phyloP scores from a whole-genome alignment of 208 protist species.

The Leishmania guyanensis region DNA sequence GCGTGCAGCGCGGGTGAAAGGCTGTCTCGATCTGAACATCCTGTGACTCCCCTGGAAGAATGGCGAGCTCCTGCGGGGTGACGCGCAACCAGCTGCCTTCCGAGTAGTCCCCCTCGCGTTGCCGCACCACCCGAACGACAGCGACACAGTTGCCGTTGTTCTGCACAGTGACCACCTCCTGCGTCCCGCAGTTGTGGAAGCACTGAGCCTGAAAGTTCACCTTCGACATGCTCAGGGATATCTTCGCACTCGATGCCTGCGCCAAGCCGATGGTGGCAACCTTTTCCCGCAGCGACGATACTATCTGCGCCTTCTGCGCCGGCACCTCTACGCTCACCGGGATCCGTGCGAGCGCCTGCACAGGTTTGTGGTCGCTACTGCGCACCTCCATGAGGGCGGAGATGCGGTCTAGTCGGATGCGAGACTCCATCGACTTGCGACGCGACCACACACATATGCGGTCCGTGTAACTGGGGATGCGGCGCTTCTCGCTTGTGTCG shows the following conservation, averaged over 20 bases:
- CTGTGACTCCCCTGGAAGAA: conserved; percentile 73
- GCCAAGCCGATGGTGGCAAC: conserved; percentile 48
- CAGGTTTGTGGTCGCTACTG: conserved; percentile 88
- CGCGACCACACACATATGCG: conserved; percentile 76
- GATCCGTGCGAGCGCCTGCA: conserved; percentile 60
- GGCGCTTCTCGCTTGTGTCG: conserved; percentile 92
- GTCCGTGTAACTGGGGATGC: conserved; percentile 91
- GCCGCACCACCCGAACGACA: conserved; percentile 64
- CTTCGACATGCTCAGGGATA: conserved; percentile 29
- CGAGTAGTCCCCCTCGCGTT: conserved; percentile 37
- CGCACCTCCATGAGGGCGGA: conserved; percentile 52
- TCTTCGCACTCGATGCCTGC: conserved; percentile 48
- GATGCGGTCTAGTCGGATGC: conserved; percentile 49
- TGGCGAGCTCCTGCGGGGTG: conserved; percentile 52
- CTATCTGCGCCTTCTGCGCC: conserved; percentile 54
- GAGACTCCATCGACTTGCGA: conserved; percentile 38
- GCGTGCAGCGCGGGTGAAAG: conserved; percentile 61
- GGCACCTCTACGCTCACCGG: conserved; percentile 72
- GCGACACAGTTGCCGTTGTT: conserved; percentile 80
- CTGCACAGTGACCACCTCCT: conserved; percentile 43
- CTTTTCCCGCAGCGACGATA: conserved; percentile 46
- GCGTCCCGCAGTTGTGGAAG: conserved; percentile 57
- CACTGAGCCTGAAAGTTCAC: conserved; percentile 71
- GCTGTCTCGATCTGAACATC: conserved; percentile 60
- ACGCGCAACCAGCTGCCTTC: conserved; percentile 80